phyloP scores from a whole-genome alignment of 192 early-diverging fungal species.

The Piromyces sp. region DNA sequence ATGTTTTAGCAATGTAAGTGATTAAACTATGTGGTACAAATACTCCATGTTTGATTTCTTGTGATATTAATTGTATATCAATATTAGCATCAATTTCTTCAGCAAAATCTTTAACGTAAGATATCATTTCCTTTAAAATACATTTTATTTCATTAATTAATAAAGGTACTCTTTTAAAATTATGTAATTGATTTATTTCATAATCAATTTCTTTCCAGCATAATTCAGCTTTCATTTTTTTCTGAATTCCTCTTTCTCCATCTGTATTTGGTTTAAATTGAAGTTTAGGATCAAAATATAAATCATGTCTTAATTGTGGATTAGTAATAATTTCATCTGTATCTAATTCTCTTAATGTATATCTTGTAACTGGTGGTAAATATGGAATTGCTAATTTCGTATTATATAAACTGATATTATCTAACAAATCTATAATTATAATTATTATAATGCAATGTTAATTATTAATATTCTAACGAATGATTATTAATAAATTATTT shows the following conservation, averaged over 20 bases:
- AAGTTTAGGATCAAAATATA: conserved; percentile 74
- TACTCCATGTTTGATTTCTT: conserved; percentile 40
- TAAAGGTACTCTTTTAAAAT: conserved; percentile 31
- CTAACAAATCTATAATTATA: not conserved
- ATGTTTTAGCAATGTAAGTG: conserved; percentile 31
- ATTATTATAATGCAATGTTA: no score
- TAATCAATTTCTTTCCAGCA: conserved; percentile 58
- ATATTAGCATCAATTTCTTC: conserved; percentile 24
- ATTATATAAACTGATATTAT: not conserved
- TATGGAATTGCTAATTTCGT: not conserved
- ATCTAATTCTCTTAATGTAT: conserved; percentile 69
- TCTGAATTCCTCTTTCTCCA: conserved; percentile 44
- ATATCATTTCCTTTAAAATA: conserved; percentile 48
- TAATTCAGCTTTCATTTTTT: conserved; percentile 33
- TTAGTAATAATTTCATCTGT: conserved; percentile 68
- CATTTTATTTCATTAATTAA: conserved; percentile 58
- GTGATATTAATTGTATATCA: conserved; percentile 23
- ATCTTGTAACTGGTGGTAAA: conserved; percentile 66
- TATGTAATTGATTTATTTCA: conserved; percentile 17
- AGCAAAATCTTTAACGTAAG: conserved; percentile 13
- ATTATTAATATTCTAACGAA: no score
- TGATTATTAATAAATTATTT: no score
- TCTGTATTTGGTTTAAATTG: conserved; percentile 75
- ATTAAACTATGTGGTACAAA: conserved; percentile 40
- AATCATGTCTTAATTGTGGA: conserved; percentile 71